phyloP scores from a whole-genome alignment of 2,329 filamentous ascomycete genomes.

The Cordyceps militaris region DNA sequence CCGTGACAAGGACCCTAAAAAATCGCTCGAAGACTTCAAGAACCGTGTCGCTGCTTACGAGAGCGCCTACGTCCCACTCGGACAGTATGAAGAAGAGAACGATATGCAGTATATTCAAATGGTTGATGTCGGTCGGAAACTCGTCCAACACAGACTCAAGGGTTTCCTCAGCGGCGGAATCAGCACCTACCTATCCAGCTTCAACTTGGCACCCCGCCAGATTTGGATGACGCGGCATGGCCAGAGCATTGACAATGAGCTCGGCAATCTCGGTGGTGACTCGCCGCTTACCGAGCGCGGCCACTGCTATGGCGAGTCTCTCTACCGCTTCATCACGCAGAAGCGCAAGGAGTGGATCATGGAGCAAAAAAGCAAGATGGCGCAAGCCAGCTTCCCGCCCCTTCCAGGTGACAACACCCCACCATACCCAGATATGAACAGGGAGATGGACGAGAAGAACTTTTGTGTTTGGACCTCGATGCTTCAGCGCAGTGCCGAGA shows the following conservation, averaged over 20 bases:
- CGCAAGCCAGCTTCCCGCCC: conserved; percentile 78
- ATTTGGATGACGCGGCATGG: conserved; percentile 98
- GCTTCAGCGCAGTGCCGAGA: conserved; percentile 83
- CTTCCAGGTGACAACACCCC: conserved; percentile 86
- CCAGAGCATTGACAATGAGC: conserved; percentile 79
- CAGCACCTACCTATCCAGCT: conserved; percentile 91
- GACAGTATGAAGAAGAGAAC: conserved; percentile 82
- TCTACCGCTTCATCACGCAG: conserved; percentile 76
- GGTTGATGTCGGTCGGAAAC: conserved; percentile 93
- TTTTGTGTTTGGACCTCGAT: conserved; percentile 99
- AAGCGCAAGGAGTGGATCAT: conserved; percentile 77
- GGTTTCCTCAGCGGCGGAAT: conserved; percentile 91
- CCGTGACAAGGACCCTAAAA: conserved; percentile 80
- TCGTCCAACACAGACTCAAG: conserved; percentile 81
- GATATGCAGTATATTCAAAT: conserved; percentile 95
- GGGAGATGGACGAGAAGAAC: conserved; percentile 68
- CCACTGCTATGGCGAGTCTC: conserved; percentile 66
- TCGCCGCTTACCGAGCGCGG: conserved; percentile 78
- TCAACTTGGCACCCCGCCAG: conserved; percentile 89
- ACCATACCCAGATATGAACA: conserved; percentile 79
- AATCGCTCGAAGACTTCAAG: conserved; percentile 85
- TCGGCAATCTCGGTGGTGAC: conserved; percentile 86
- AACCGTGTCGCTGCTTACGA: conserved; percentile 88
- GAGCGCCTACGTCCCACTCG: conserved; percentile 85
- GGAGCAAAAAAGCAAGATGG: conserved; percentile 71